phyloP scores from a whole-genome alignment of 2,329 filamentous ascomycete genomes.

The Didymella exigua region DNA sequence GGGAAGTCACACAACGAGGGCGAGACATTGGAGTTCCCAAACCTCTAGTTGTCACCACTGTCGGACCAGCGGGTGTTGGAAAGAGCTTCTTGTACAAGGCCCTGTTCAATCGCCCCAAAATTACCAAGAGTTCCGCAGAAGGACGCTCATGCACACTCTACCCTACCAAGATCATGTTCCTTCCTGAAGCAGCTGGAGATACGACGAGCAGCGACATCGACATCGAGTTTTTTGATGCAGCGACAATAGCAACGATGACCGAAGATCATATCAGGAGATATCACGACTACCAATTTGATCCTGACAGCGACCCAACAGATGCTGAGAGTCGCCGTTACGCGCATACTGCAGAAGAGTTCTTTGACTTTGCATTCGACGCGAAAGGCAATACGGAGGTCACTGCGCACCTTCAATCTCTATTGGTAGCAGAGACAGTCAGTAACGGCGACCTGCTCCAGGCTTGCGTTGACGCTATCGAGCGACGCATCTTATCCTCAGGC shows the following conservation, averaged over 20 bases:
- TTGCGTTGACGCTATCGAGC: conserved; percentile 10
- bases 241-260: background rate
- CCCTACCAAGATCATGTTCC: conserved; percentile 3
- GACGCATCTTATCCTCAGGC: conserved; percentile 1
- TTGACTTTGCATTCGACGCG: conserved; percentile 6
- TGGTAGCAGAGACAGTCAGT: background rate
- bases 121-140: conserved; percentile 12
- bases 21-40: conserved; percentile 1
- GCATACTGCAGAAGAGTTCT: conserved; percentile 8
- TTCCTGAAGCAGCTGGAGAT: background rate
- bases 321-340: conserved; percentile 7
- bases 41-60: conserved; percentile 4
- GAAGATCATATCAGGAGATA: conserved; percentile 8
- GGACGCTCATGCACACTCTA: conserved; percentile 14
- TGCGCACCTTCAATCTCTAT: background rate
- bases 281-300: background rate
- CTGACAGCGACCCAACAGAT: background rate
- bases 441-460: background rate
- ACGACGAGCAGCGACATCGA: conserved; percentile 6
- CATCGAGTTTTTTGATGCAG: conserved; percentile 1
- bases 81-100: conserved; percentile 15
- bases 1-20: conserved; percentile 7
- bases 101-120: conserved; percentile 10
- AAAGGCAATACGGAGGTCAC: background rate
- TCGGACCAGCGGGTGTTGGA: conserved; percentile 11